phyloP scores from a whole-genome alignment of 495 filamentous ascomycete genomes.

The Trypethelium eluteriae region DNA sequence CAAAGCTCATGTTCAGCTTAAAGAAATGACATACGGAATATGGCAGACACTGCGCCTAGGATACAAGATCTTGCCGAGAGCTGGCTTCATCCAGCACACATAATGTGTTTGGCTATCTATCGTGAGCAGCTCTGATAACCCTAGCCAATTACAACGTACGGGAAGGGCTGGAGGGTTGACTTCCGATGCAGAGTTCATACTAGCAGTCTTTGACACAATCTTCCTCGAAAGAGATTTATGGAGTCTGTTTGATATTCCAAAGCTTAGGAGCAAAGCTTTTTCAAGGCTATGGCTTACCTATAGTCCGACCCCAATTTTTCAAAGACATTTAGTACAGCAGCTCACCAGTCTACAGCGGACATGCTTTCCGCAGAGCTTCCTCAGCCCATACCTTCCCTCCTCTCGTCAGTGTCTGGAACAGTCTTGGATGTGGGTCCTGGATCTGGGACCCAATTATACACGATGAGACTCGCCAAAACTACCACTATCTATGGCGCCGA shows the following conservation, averaged over 20 bases:
- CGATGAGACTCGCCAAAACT: conserved; percentile 24
- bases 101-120: neutral
- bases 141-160: too few species aligned
- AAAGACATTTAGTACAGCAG: neutral
- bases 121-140: neutral
- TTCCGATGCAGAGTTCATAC: neutral
- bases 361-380: neutral
- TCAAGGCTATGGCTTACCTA: neutral
- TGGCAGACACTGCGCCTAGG: neutral
- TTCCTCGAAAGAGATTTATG: neutral
- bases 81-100: neutral
- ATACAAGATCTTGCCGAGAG: neutral
- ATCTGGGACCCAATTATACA: conserved; percentile 26
- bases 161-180: neutral
- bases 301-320: neutral
- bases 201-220: neutral
- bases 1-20: neutral
- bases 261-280: neutral
- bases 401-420: conserved; percentile 7
- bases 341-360: neutral
- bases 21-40: neutral
- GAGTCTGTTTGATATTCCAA: neutral
- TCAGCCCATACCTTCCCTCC: conserved; percentile 17
- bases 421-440: conserved; percentile 39
- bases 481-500: conserved; percentile 35